Evolutionary conservation across 1,284 basidiomycete genomes (phyloP).

Genomic region (Cryptococcus deneoformans): DNA sequence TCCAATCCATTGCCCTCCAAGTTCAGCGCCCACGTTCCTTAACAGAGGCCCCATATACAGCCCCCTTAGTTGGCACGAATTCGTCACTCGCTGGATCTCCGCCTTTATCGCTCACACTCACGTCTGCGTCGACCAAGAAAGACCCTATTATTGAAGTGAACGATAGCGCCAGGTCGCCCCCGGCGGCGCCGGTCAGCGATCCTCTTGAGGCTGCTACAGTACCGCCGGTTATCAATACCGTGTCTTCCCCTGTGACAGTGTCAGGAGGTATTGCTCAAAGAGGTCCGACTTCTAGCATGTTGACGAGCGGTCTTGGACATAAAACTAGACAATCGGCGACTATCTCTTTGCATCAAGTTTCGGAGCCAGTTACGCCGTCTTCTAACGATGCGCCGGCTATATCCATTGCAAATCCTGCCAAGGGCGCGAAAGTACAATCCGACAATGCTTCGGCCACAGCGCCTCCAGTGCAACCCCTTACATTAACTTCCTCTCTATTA

Average conservation of each 20-base stretch:
- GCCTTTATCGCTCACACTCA: constrained; percentile 16
- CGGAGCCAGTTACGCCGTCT: constrained; percentile 44
- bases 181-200: constrained; percentile 23
- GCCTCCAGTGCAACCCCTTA: constrained; percentile 23
- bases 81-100: constrained; percentile 25
- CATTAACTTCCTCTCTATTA: neutral
- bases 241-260: too few species aligned
- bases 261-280: too few species aligned
- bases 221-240: neutral
- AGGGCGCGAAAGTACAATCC: neutral
- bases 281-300: constrained; percentile 1
- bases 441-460: constrained; percentile 21
- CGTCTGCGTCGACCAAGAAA: constrained; percentile 20
- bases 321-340: constrained; percentile 24
- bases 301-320: constrained; percentile 11
- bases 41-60: constrained; percentile 12
- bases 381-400: too few species aligned
- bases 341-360: constrained; percentile 36
- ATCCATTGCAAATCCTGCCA: too few species aligned
- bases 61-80: constrained; percentile 9
- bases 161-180: constrained; percentile 10
- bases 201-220: constrained; percentile 23
- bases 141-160: constrained; percentile 19
- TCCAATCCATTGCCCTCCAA: constrained; percentile 73
- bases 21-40: constrained; percentile 49